A percentile compares a stretch with the other conserved stretches of the same genome.
Evolutionary conservation across 345 rosid genomes (phyloP).

Genomic region (Acer yangbiense): DNA sequence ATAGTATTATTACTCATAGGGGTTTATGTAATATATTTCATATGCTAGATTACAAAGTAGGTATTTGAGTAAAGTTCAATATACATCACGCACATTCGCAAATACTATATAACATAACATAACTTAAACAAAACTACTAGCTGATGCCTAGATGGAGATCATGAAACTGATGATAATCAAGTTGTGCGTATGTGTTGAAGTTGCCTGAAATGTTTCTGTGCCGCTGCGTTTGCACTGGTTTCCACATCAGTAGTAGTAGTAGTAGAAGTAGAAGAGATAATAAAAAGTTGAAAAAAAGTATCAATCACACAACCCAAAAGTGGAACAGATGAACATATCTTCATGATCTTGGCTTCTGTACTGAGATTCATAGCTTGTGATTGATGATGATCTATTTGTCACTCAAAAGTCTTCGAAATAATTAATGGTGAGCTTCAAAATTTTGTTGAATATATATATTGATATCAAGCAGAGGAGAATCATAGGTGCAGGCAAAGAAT

Average conservation of each 20-base stretch:
- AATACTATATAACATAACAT: no score
- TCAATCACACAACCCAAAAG: conserved; percentile 15
- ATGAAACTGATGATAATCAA: not conserved
- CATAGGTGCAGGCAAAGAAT: not conserved
- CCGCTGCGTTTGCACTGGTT: conserved; percentile 6
- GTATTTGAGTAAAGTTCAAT: no score
- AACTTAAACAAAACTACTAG: no score
- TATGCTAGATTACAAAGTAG: no score
- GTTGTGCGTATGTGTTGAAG: conserved; percentile 26
- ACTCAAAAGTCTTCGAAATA: not conserved
- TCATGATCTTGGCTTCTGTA: not conserved
- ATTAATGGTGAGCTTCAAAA: not conserved
- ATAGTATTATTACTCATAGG: no score
- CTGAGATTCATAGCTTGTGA: conserved; percentile 14
- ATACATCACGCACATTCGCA: no score
- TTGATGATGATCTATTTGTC: not conserved
- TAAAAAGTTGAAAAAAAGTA: conserved; percentile 13
- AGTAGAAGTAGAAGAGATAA: not conserved
- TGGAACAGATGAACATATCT: conserved; percentile 22
- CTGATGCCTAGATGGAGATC: no score
- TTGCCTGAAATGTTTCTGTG: conserved; percentile 35
- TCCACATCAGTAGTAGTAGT: conserved; percentile 9
- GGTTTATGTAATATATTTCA: no score
- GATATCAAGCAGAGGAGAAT: not conserved
- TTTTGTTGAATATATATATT: not conserved